Evolutionary conservation across 148 eudicot genomes (phyloP).

Genomic region (Nyssa sinensis): DNA sequence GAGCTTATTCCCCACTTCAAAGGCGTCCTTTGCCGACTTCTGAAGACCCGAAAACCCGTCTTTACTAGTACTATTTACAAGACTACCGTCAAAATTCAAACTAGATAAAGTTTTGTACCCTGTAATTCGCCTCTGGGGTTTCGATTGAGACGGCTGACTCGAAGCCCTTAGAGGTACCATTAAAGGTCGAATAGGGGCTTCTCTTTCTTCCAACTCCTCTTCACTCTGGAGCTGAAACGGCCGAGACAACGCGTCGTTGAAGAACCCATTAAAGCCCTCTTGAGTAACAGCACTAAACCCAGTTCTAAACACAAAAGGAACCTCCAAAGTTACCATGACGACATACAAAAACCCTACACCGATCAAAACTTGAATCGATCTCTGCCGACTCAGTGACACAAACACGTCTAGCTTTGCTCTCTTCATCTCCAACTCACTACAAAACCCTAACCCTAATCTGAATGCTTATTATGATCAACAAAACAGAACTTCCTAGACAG

Average conservation of each 20-base stretch:
- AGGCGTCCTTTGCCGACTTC: slow-evolving; percentile 54
- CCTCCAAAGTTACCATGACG: slow-evolving; percentile 55
- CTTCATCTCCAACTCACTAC: slow-evolving; percentile 25
- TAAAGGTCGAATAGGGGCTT: slow-evolving; percentile 52
- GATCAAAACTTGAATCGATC: slow-evolving; percentile 56
- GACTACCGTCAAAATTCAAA: slow-evolving; percentile 37
- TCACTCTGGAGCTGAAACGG: slow-evolving; percentile 42
- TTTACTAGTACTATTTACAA: slow-evolving; percentile 25
- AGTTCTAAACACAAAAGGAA: slow-evolving; percentile 54
- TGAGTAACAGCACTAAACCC: slow-evolving; percentile 16
- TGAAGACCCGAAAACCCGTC: slow-evolving; percentile 55
- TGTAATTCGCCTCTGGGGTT: slow-evolving; percentile 31
- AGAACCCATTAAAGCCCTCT: slow-evolving; percentile 27
- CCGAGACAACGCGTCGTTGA: slow-evolving; percentile 34
- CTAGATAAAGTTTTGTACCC: slow-evolving; percentile 43
- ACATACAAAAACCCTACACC: slow-evolving; percentile 49
- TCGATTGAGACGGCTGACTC: slow-evolving; percentile 26
- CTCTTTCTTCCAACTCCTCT: slow-evolving; percentile 47
- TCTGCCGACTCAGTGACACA: slow-evolving; percentile 39
- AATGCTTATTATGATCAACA: not conserved
- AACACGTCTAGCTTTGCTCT: slow-evolving; percentile 45
- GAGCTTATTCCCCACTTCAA: slow-evolving; percentile 55
- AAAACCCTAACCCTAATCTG: slow-evolving; percentile 23
- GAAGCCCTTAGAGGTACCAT: slow-evolving; percentile 16
- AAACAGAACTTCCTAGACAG: slow-evolving; percentile 20